These are phyloP conservation scores for Wickerhamiella siamensis DNA, from an alignment of 805 yeast genomes.

Conservation along the genomic window DNA sequence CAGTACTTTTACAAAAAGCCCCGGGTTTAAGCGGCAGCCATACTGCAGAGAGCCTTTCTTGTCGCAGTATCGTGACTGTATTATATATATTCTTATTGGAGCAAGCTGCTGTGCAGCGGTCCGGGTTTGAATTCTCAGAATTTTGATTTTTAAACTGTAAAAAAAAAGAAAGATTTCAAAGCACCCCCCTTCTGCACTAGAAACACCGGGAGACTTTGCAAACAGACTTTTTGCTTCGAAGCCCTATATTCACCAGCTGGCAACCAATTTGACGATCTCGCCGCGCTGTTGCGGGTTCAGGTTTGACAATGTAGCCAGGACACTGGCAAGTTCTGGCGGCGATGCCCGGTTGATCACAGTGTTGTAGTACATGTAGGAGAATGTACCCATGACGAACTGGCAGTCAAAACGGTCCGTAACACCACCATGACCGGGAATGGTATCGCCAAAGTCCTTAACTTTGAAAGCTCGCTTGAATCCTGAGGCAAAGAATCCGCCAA, in stretches of 20 bases:
- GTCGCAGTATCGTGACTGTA: too few species aligned
- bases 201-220: neutral
- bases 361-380: conserved; percentile 81
- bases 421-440: conserved; percentile 99
- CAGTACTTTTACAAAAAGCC: conserved; percentile 69
- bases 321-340: neutral
- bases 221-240: too few species aligned
- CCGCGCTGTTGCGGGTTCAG: neutral
- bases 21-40: neutral
- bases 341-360: conserved; percentile 27
- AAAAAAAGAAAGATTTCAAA: neutral
- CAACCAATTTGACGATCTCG: neutral
- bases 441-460: conserved; percentile 93
- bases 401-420: conserved; percentile 96
- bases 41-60: too few species aligned
- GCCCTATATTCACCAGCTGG: too few species aligned
- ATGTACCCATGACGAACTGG: conserved; percentile 95
- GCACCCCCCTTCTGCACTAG: neutral
- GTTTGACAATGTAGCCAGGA: neutral
- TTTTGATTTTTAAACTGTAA: neutral
- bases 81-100: neutral
- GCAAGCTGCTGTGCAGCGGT: too few species aligned
- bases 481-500: conserved; percentile 95
- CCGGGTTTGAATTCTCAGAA: too few species aligned
- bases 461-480: conserved; percentile 96